Percentiles rank a stretch among this genome's conserved stretches.
phyloP scores from a whole-genome alignment of 257 asterid genomes.

The Pogostemon cablin region DNA sequence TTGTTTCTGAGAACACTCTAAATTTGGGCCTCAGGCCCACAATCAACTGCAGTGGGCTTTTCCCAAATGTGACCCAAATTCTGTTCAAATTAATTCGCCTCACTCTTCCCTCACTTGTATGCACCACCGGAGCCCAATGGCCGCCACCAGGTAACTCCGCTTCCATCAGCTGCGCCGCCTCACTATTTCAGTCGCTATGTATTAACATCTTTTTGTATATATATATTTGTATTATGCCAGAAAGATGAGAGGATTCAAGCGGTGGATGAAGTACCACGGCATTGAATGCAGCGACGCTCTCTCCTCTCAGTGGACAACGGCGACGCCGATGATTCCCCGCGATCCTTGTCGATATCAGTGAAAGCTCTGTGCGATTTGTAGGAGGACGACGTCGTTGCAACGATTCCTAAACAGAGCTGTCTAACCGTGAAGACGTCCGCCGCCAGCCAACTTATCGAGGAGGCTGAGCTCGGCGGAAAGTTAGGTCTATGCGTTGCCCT shows the following conservation, averaged over 20 bases:
- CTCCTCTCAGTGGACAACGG: constrained; percentile 34
- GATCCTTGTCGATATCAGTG: constrained; percentile 52
- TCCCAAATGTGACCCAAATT: constrained; percentile 12
- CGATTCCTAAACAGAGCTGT: constrained; percentile 85
- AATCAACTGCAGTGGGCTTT: background rate
- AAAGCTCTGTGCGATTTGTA: constrained; percentile 60
- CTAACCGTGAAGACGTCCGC: constrained; percentile 74
- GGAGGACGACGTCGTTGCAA: constrained; percentile 80
- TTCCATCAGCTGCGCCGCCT: constrained; percentile 12
- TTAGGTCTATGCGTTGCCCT: constrained; percentile 73
- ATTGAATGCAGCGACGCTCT: constrained; percentile 82
- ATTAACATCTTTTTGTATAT: background rate
- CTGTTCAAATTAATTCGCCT: constrained; percentile 15
- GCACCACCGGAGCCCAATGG: constrained; percentile 38
- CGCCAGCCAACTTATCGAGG: constrained; percentile 65
- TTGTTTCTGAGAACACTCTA: no score
- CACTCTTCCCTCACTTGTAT: constrained; percentile 17
- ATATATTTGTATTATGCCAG: constrained; percentile 30
- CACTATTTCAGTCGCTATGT: background rate
- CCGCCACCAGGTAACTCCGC: constrained; percentile 46
- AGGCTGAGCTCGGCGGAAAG: constrained; percentile 71
- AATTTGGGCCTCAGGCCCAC: background rate
- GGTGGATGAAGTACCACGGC: constrained; percentile 81
- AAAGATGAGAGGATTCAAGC: constrained; percentile 73
- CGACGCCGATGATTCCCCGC: constrained; percentile 22